A percentile compares a stretch with the other conserved stretches of the same genome.
Conservation (phyloP, 169 alveolate species). For the Theileria orientalis region DNA sequence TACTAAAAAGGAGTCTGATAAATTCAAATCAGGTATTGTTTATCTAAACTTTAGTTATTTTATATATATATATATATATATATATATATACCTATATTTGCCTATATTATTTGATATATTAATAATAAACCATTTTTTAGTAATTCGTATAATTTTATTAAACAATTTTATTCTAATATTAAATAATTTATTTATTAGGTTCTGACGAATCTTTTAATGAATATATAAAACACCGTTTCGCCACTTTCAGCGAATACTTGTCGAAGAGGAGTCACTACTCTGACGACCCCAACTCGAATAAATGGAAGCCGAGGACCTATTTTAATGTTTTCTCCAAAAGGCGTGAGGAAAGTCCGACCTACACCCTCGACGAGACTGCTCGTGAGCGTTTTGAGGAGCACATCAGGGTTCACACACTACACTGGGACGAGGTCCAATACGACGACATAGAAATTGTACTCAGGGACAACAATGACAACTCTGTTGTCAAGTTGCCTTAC, state of each 20-base stretch:
- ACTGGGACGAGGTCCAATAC: constrained; percentile 67
- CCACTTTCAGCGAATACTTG: constrained; percentile 40
- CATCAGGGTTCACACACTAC: constrained; percentile 38
- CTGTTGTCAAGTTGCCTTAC: constrained; percentile 57
- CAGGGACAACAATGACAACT: constrained; percentile 47
- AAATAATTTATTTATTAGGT: background rate
- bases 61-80: background rate
- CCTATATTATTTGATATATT: background rate
- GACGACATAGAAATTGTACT: constrained; percentile 58
- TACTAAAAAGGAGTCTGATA: background rate
- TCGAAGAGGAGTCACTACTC: constrained; percentile 3
- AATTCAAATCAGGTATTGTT: background rate
- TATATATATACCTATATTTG: too few species aligned
- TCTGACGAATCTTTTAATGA: background rate
- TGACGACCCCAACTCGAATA: background rate
- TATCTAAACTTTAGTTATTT: background rate
- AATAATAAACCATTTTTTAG: background rate
- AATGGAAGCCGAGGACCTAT: constrained; percentile 24
- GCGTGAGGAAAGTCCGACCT: background rate
- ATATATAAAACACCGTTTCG: constrained; percentile 21
- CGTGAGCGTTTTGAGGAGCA: constrained; percentile 56
- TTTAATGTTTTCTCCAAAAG: constrained; percentile 21
- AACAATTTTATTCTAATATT: background rate
- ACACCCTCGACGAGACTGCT: constrained; percentile 39
- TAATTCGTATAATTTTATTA: too few species aligned